Conservation (phyloP, 2,329 filamentous ascomycete species). For the Xylariaceae sp. region DNA sequence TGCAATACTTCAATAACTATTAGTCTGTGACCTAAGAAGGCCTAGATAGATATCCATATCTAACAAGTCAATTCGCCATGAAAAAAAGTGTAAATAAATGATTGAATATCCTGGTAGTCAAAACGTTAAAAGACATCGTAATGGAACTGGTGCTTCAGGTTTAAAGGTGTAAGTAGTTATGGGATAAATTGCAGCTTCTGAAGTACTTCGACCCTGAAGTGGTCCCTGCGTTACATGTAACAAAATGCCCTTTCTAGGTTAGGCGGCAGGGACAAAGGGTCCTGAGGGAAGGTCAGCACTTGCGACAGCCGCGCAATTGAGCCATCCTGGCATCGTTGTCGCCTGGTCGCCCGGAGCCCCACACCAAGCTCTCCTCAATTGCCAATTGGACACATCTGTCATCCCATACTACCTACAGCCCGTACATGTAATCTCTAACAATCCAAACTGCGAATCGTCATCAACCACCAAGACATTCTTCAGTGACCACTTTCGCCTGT, state of each 20-base stretch:
- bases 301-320: constrained; percentile 14
- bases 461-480: constrained; percentile 11
- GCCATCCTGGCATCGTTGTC: constrained; percentile 18
- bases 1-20: neutral
- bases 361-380: constrained; percentile 19
- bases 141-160: no score
- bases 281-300: no score
- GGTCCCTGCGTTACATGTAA: no score
- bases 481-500: neutral
- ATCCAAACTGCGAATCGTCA: constrained; percentile 15
- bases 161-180: no score
- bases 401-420: neutral
- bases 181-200: no score
- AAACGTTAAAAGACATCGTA: no score
- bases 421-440: constrained; percentile 16
- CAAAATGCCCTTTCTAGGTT: no score
- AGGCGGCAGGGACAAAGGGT: no score
- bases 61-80: no score
- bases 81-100: no score
- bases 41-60: neutral
- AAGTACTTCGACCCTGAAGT: no score
- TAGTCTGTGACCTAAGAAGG: neutral
- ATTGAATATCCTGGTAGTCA: no score
- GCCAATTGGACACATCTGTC: constrained; percentile 24
- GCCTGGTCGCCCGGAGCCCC: constrained; percentile 21